Evolutionary conservation across 73 alveolate genomes (phyloP).

Genomic region (Paramecium pentaurelia): DNA sequence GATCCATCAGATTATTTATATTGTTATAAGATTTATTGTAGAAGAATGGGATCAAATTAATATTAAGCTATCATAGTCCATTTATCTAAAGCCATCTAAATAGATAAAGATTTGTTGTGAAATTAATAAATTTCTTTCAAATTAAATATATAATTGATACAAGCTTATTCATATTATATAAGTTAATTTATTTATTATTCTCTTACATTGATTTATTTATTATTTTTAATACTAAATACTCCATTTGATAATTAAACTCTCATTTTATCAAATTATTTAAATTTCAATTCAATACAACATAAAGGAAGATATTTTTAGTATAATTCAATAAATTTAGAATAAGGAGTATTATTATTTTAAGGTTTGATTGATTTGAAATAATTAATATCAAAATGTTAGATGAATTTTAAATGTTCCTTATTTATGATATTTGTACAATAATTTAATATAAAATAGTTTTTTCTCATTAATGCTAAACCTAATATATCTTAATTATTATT

Average conservation of each 20-base stretch:
- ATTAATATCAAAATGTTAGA: neutral
- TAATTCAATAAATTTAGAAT: neutral
- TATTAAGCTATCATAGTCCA: neutral
- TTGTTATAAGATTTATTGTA: neutral
- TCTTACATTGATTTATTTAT: neutral
- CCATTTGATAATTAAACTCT: neutral
- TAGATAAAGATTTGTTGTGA: neutral
- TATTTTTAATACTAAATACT: neutral
- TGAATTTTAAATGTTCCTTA: neutral
- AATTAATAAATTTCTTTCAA: neutral
- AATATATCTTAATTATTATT: neutral
- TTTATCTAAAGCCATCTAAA: neutral
- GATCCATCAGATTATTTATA: neutral
- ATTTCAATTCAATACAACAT: neutral
- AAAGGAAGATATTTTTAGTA: neutral
- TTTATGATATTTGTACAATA: neutral
- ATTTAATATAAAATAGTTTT: neutral
- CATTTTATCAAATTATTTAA: no score
- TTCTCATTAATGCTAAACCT: neutral
- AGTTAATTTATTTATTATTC: neutral
- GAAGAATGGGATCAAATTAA: neutral
- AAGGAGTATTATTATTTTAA: neutral
- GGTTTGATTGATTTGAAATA: neutral
- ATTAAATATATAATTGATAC: neutral
- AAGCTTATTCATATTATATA: neutral